Conservation (phyloP, 768 basidiomycete genomes). For the Trametes maxima region DNA sequence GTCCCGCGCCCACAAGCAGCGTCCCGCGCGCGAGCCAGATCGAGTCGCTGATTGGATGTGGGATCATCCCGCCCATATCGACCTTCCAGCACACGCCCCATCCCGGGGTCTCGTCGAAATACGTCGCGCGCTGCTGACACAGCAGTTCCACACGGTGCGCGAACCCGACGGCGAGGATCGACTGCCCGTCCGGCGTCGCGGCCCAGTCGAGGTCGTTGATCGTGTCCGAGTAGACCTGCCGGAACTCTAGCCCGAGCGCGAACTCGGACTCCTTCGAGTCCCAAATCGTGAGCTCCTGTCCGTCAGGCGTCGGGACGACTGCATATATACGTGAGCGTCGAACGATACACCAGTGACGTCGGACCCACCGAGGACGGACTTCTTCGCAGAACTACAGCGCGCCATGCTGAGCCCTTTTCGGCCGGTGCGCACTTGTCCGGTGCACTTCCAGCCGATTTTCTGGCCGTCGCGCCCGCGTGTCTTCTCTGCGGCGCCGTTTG, state of each 20-base stretch:
- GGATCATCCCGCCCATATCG: constrained; percentile 74
- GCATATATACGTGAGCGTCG: not conserved
- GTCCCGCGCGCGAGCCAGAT: constrained; percentile 89
- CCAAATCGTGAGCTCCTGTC: constrained; percentile 91
- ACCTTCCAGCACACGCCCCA: constrained; percentile 76
- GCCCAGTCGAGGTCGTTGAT: constrained; percentile 93
- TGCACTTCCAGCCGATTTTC: constrained; percentile 55
- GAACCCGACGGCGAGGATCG: constrained; percentile 90
- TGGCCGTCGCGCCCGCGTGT: not conserved
- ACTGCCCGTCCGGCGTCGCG: constrained; percentile 86
- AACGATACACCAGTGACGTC: no score
- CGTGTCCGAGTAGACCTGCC: constrained; percentile 56
- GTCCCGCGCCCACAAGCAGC: constrained; percentile 79
- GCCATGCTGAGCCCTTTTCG: constrained; percentile 67
- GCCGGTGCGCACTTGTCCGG: constrained; percentile 75
- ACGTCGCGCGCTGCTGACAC: constrained; percentile 92
- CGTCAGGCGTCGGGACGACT: constrained; percentile 65
- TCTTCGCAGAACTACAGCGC: constrained; percentile 88
- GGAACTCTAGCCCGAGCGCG: constrained; percentile 84
- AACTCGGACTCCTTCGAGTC: constrained; percentile 95
- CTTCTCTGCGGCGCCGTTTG: not conserved
- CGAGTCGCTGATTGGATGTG: constrained; percentile 82
- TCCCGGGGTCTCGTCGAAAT: constrained; percentile 79
- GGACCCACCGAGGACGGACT: constrained; percentile 79
- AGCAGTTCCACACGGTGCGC: constrained; percentile 76